A percentile compares a stretch with the other conserved stretches of the same genome.
Evolutionary conservation across 768 basidiomycete genomes (phyloP).

Genomic region (Leccinum sublutescens): DNA sequence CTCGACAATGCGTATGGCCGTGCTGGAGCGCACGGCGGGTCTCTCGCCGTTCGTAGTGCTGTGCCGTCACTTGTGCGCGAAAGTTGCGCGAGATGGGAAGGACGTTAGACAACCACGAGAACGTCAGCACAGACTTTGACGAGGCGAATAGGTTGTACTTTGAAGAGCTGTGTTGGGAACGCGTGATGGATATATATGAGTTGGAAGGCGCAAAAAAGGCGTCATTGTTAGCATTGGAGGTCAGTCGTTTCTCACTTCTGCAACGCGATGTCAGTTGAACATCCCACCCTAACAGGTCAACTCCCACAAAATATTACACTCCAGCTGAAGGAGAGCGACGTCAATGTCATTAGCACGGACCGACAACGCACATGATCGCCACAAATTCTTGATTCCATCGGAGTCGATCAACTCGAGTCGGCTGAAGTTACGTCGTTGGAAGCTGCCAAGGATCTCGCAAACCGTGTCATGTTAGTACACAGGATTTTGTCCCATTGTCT

Average conservation of each 20-base stretch:
- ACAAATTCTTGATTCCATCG: slow-evolving; percentile 97
- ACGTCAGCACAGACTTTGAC: slow-evolving; percentile 98
- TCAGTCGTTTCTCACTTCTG: slow-evolving; percentile 35
- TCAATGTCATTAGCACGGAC: slow-evolving; percentile 95
- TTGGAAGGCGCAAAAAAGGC: slow-evolving; percentile 82
- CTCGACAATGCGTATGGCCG: too few species aligned
- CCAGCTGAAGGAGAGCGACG: slow-evolving; percentile 83
- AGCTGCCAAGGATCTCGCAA: slow-evolving; percentile 88
- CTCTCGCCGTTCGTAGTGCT: slow-evolving; percentile 28
- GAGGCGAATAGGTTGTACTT: slow-evolving; percentile 98
- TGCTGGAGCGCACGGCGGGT: too few species aligned
- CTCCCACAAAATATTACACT: slow-evolving; percentile 99
- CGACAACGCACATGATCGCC: slow-evolving; percentile 98
- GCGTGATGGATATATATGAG: slow-evolving; percentile 99
- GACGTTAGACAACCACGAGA: slow-evolving; percentile 83
- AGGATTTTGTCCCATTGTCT: not conserved
- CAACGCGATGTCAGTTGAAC: not conserved
- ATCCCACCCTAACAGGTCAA: slow-evolving; percentile 59
- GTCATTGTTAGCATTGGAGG: slow-evolving; percentile 97
- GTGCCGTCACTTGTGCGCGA: slow-evolving; percentile 97
- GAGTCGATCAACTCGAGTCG: slow-evolving; percentile 98
- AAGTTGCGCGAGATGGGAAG: slow-evolving; percentile 84
- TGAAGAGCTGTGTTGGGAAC: slow-evolving; percentile 95
- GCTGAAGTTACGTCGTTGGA: slow-evolving; percentile 84
- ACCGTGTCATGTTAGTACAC: slow-evolving; percentile 60